These are phyloP conservation scores for Hirsutella rhossiliensis DNA, from an alignment of 2,329 filamentous ascomycete species.

Conservation along the genomic window DNA sequence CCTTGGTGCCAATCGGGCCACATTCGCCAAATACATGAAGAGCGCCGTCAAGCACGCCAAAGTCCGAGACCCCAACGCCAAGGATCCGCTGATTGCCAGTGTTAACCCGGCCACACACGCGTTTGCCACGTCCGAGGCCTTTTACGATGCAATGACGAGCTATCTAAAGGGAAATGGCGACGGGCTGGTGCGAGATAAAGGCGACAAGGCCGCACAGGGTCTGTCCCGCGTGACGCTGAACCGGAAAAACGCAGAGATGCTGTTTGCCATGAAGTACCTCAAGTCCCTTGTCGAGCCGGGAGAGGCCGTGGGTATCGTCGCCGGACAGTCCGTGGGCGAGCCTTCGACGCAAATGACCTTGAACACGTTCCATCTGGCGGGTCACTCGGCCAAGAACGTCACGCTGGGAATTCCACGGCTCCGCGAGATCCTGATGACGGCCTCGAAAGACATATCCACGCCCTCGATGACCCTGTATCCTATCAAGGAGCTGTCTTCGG, in stretches of 20 bases:
- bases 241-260: slow-evolving; percentile 67
- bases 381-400: slow-evolving; percentile 96
- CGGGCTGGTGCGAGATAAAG: slow-evolving; percentile 38
- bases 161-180: slow-evolving; percentile 72
- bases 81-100: slow-evolving; percentile 63
- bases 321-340: slow-evolving; percentile 91
- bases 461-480: slow-evolving; percentile 80
- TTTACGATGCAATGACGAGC: slow-evolving; percentile 57
- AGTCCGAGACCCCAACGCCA: slow-evolving; percentile 39
- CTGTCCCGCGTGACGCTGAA: slow-evolving; percentile 28
- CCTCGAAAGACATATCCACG: slow-evolving; percentile 77
- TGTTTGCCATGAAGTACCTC: slow-evolving; percentile 88
- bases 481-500: slow-evolving; percentile 55
- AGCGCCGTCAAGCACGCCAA: slow-evolving; percentile 63
- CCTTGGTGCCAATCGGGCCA: slow-evolving; percentile 39
- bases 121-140: slow-evolving; percentile 82
- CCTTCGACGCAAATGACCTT: slow-evolving; percentile 98
- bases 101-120: slow-evolving; percentile 67
- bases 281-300: slow-evolving; percentile 87
- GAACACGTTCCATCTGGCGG: slow-evolving; percentile 99
- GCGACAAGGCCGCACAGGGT: slow-evolving; percentile 15
- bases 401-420: slow-evolving; percentile 95
- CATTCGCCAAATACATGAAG: slow-evolving; percentile 69
- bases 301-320: slow-evolving; percentile 93
- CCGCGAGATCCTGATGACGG: slow-evolving; percentile 97